phyloP scores from a whole-genome alignment of 768 basidiomycete genomes.

The Trametes villosa region DNA sequence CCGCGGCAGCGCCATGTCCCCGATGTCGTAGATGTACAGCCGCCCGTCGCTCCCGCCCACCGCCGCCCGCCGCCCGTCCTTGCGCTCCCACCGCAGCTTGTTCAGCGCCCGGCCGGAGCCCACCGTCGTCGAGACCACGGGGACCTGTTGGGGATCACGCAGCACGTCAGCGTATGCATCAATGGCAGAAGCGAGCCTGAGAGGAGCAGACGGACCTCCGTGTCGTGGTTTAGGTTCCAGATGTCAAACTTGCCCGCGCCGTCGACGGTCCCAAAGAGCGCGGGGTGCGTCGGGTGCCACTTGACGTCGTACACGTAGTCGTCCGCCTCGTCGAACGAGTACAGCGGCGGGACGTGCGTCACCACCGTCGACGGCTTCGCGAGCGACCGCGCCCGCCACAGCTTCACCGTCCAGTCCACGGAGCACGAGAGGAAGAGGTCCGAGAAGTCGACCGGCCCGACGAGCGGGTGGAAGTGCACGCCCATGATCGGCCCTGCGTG shows the following conservation, averaged over 20 bases:
- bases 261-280: slow-evolving; percentile 91
- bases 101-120: slow-evolving; percentile 86
- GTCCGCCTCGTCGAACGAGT: slow-evolving; percentile 96
- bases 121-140: slow-evolving; percentile 84
- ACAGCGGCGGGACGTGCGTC: slow-evolving; percentile 70
- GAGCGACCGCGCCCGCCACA: slow-evolving; percentile 86
- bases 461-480: slow-evolving; percentile 90
- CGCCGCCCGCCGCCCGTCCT: slow-evolving; percentile 89
- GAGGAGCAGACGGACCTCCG: slow-evolving; percentile 69
- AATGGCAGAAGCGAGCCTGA: not conserved
- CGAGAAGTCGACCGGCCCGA: slow-evolving; percentile 92
- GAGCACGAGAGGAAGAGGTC: slow-evolving; percentile 93
- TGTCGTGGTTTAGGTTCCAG: slow-evolving; percentile 97
- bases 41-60: slow-evolving; percentile 92
- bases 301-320: slow-evolving; percentile 99
- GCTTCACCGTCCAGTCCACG: slow-evolving; percentile 98
- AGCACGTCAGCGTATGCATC: not conserved
- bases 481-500: slow-evolving; percentile 95
- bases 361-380: slow-evolving; percentile 68
- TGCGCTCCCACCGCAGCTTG: slow-evolving; percentile 93
- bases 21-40: slow-evolving; percentile 93
- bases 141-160: slow-evolving; percentile 62
- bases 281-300: slow-evolving; percentile 97
- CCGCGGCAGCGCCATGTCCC: slow-evolving; percentile 84
- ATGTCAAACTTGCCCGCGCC: slow-evolving; percentile 95